Evolutionary conservation across 371 early-diverging fungal species (phyloP), one percentile per base, ranked within the genome.

Genomic region (Thermomucor indicae-seudaticae): DNA sequence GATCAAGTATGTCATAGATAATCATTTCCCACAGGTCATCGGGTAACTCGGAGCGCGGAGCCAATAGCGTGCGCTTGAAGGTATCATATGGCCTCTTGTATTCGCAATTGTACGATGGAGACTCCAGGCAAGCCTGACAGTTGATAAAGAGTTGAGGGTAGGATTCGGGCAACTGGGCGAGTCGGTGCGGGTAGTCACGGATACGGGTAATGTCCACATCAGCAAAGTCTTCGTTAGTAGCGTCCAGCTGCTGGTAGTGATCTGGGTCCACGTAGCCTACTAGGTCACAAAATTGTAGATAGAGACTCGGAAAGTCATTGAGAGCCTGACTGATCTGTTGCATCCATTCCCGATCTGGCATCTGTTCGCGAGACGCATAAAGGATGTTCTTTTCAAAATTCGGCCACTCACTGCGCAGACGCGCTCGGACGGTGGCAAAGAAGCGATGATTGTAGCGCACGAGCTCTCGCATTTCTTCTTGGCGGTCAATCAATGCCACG

Each of bases 81-180:
- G 16, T 19, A 10, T 42, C 19, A 22, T 56, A 58, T n/a, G 43
- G 46, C 4, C 55, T 47, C 20, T 47, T 53, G n/a, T n/a, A n/a
- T n/a, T n/a, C n/a, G n/a, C n/a, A n/a, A n/a, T n/a, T n/a, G n/a
- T n/a, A n/a, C n/a, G n/a, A n/a, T n/a, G n/a, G n/a, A n/a, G n/a
- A n/a, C n/a, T 51, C 32, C 46, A 72, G 23, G 8, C 47, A 27
- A 16, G 60, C 27, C 40, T 55, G 30, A 19, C 68, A 68, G 52
- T 81, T 81, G 49, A 74, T 60, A 46, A 72, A 74, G 56, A 81
- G 78, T 42, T 81, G 81, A n/a, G 81, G 81, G 37, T 81, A 81
- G n/a, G 64, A 37, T 43, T 60, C 29, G 17, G 63, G 29, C 23
- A 78, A 70, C 8, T 40, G 34, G 27, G 62, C 55, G 29, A 81